phyloP scores from a whole-genome alignment of 331 rosid genomes.

The Pyracantha coccinea region DNA sequence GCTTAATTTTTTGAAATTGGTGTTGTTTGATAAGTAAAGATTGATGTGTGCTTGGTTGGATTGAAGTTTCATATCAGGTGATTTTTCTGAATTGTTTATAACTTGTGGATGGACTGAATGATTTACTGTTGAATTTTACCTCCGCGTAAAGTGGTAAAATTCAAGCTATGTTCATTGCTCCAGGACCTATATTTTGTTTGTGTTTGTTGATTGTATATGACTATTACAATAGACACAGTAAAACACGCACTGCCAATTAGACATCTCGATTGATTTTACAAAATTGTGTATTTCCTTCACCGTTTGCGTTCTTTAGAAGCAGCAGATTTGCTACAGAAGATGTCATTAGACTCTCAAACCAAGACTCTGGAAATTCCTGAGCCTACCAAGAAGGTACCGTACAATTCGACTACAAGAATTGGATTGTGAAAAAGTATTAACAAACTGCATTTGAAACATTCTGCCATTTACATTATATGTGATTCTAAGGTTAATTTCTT shows the following conservation, averaged over 20 bases:
- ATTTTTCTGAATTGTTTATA: not conserved
- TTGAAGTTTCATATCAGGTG: not conserved
- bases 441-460: not conserved
- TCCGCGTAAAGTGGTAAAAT: no score
- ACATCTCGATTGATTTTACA: not conserved
- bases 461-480: not conserved
- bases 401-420: not conserved
- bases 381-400: conserved; percentile 69
- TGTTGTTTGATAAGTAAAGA: not conserved
- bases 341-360: conserved; percentile 66
- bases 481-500: not conserved
- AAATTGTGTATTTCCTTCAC: conserved; percentile 47
- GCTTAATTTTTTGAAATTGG: not conserved
- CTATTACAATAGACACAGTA: not conserved
- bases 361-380: conserved; percentile 82
- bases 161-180: not conserved
- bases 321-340: conserved; percentile 80
- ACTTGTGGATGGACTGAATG: not conserved
- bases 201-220: not conserved
- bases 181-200: not conserved
- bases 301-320: conserved; percentile 43
- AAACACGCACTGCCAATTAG: not conserved
- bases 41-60: not conserved
- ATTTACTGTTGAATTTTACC: no score
- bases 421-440: not conserved